phyloP scores from a whole-genome alignment of 1,139 yeast genomes.

The Sugiyamaella pinicola region DNA sequence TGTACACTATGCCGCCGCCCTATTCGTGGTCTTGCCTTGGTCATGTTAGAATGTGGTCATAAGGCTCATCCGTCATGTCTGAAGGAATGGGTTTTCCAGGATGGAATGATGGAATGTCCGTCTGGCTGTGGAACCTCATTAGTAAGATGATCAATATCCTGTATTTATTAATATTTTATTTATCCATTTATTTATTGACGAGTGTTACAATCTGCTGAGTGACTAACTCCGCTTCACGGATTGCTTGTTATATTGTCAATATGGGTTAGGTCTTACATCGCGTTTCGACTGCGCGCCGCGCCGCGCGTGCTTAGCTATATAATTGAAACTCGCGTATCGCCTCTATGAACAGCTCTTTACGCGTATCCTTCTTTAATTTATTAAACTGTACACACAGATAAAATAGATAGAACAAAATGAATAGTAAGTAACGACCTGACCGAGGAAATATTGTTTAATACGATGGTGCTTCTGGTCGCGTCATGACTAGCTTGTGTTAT shows the following conservation, averaged over 20 bases:
- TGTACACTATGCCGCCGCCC: slow-evolving; percentile 86
- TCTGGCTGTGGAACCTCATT: slow-evolving; percentile 59
- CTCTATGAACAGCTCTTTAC: too few relatives aligned
- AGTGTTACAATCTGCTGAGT: not conserved
- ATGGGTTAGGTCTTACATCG: not conserved
- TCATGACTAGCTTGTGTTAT: too few relatives aligned
- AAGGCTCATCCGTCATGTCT: slow-evolving; percentile 83
- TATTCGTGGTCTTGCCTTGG: slow-evolving; percentile 68
- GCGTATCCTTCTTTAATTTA: not conserved
- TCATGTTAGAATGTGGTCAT: slow-evolving; percentile 81
- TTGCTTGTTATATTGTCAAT: too few relatives aligned
- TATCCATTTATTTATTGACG: slow-evolving; percentile 4
- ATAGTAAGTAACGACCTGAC: not conserved
- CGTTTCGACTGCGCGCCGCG: not conserved
- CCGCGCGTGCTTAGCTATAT: not conserved
- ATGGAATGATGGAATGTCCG: slow-evolving; percentile 73
- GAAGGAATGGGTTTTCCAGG: slow-evolving; percentile 72
- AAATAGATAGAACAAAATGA: not conserved
- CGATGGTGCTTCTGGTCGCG: too few relatives aligned
- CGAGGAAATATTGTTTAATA: too few relatives aligned
- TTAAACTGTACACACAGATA: not conserved
- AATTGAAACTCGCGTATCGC: too few relatives aligned
- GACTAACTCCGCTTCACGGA: not conserved
- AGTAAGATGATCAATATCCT: slow-evolving; percentile 16
- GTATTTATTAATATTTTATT: slow-evolving; percentile 14